Evolutionary conservation across 1,284 basidiomycete genomes (phyloP), one percentile per base, ranked within the genome.

Genomic region (Ustilago lituana): DNA sequence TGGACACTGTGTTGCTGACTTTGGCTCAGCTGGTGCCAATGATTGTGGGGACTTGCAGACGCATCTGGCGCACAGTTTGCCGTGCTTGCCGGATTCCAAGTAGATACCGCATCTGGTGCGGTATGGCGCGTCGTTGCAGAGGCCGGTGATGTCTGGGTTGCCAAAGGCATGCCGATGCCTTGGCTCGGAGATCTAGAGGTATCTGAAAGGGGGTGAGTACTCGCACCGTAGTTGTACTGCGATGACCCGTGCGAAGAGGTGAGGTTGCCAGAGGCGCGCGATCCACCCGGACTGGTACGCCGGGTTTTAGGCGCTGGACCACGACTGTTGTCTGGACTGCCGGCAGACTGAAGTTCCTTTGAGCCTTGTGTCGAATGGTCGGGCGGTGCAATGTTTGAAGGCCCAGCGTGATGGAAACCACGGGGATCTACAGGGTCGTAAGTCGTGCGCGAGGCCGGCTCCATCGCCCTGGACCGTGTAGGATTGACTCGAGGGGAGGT

Each of bases 281-380:
- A 71, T 37, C 62, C 68, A 33, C 68, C 68, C 4, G 68, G 68
- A 24, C 68, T 71, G 17, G 68, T 71, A 15, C 68, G 53, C 12
- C 68, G 53, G 29, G 62, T 22, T 47, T 71, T 71, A 15, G 62
- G 26, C 12, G 54, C 43, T 12, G 68, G 68, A 12, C 54, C 62
- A 8, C 48, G 46, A 37, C 32, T 61, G 38, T 51, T 58, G 48
- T 71, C 62, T 27, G 68, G 68, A 33, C 68, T 66, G 11, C 46
- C 51, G 15, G 37, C 26, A 11, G 45, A 45, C 32, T 46, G 62
- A 24, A 29, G 17, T 5, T 47, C 35, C 9, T 38, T 48, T 14
- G 55, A 19, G 15, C 37, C 20, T 8, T 46, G 51, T 22, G 51
- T 17, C 14, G 47, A n/a, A 26, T 43, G 23, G 14, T 41, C 46